phyloP scores from a whole-genome alignment of 371 early-diverging fungal species.

The Fennellomyces sp. region DNA sequence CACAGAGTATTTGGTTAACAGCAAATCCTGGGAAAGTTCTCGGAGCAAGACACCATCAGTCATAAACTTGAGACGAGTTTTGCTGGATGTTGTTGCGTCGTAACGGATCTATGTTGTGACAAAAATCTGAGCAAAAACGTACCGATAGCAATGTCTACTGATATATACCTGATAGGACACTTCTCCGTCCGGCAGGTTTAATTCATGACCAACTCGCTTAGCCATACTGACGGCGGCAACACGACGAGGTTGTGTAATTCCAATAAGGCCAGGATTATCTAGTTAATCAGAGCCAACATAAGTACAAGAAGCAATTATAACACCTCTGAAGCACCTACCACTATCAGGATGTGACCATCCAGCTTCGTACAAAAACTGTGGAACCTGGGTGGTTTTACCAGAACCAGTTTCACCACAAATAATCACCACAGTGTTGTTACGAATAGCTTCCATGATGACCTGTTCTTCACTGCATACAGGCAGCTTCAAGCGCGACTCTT shows the following conservation, averaged over 20 bases:
- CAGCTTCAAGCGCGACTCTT: conserved; percentile 75
- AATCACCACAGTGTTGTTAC: conserved; percentile 81
- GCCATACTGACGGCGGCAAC: conserved; percentile 99
- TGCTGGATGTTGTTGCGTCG: conserved; percentile 76
- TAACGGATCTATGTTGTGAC: conserved; percentile 81
- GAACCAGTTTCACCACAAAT: conserved; percentile 99
- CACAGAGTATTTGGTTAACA: conserved; percentile 91
- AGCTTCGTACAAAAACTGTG: conserved; percentile 98
- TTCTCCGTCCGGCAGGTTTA: conserved; percentile 65
- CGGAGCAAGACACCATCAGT: conserved; percentile 99
- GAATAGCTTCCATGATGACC: conserved; percentile 94
- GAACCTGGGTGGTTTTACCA: conserved; percentile 98
- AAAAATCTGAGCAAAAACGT: too few relatives aligned
- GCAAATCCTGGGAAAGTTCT: conserved; percentile 88
- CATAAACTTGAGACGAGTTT: conserved; percentile 96
- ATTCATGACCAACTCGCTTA: conserved; percentile 91
- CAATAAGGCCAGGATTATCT: conserved; percentile 89
- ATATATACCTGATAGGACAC: conserved; percentile 58
- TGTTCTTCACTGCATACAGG: conserved; percentile 97
- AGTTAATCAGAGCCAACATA: conserved; percentile 4
- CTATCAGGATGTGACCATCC: conserved; percentile 89
- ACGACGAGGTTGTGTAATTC: conserved; percentile 98
- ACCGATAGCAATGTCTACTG: too few relatives aligned
- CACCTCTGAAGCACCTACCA: conserved; percentile 34
- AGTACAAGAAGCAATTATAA: too few relatives aligned